Conservation (phyloP, 2,329 filamentous ascomycete species). For the Ophiocordyceps camponoti-leonardi region DNA sequence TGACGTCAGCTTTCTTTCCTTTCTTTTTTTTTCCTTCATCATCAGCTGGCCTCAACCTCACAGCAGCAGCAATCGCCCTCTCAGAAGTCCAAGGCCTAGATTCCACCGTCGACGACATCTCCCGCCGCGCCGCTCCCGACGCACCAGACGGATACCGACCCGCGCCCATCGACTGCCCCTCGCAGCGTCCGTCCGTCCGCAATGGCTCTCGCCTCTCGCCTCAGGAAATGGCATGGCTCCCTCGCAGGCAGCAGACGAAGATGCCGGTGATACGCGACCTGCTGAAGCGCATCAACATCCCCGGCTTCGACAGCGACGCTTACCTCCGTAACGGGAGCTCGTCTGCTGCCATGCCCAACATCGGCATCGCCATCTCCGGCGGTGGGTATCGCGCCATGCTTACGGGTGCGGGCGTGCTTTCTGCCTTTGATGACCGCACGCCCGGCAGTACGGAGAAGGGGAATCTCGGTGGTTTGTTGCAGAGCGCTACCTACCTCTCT, state of each 20-base stretch:
- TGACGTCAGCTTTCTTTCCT: background rate
- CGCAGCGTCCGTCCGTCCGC: conserved; percentile 50
- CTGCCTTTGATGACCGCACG: conserved; percentile 64
- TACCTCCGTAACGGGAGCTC: conserved; percentile 39
- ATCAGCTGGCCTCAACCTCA: background rate
- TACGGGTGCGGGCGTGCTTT: conserved; percentile 64
- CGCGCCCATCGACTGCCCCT: conserved; percentile 48
- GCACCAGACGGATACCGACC: conserved; percentile 50
- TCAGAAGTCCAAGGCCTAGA: background rate
- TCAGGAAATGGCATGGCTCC: conserved; percentile 59
- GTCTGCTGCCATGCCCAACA: conserved; percentile 27
- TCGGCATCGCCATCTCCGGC: conserved; percentile 64
- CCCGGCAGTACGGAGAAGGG: conserved; percentile 27
- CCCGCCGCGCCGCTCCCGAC: conserved; percentile 7
- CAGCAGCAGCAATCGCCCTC: background rate
- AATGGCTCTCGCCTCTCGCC: conserved; percentile 41
- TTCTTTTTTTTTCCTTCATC: too few relatives aligned
- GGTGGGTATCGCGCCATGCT: conserved; percentile 78
- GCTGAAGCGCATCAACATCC: conserved; percentile 53
- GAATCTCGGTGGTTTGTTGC: conserved; percentile 64
- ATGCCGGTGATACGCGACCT: conserved; percentile 59
- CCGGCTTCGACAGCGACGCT: conserved; percentile 54
- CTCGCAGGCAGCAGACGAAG: conserved; percentile 53
- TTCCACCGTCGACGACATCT: background rate
- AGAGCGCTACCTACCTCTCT: conserved; percentile 64